Conservation (phyloP, 345 rosid genomes). For the Eucalyptus shirleyi region DNA sequence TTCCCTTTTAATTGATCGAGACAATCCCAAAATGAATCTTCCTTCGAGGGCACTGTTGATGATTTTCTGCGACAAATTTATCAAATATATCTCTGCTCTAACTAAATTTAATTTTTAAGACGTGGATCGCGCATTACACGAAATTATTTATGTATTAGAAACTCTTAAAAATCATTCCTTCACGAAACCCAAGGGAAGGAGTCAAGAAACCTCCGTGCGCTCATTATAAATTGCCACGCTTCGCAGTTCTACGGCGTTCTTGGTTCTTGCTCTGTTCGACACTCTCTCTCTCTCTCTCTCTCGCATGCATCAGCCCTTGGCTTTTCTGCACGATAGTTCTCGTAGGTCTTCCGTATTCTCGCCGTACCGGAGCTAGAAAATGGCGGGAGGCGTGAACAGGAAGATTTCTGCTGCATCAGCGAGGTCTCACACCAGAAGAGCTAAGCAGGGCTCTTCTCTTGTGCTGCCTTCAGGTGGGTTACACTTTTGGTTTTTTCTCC, state of each 20-base stretch:
- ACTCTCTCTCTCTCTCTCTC: background rate
- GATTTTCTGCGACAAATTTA: background rate
- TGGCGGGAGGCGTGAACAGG: slow-evolving; percentile 24
- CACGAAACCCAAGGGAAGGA: background rate
- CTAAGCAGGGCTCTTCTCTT: slow-evolving; percentile 14
- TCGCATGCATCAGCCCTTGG: background rate
- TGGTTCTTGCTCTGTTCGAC: background rate
- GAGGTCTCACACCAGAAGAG: slow-evolving; percentile 43
- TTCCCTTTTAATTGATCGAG: background rate
- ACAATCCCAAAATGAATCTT: background rate
- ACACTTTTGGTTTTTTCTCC: background rate
- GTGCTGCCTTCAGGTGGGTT: slow-evolving; percentile 27
- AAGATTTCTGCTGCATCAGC: slow-evolving; percentile 57
- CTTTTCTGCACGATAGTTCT: background rate
- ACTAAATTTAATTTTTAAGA: background rate
- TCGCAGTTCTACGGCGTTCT: background rate
- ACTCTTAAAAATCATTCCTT: background rate
- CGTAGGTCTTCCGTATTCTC: background rate
- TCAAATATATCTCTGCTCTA: background rate
- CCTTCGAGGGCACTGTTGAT: background rate
- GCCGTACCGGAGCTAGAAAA: background rate
- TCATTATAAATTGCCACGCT: too few relatives aligned
- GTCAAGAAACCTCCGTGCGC: background rate
- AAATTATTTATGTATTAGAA: background rate
- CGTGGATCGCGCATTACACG: background rate